A percentile compares a stretch with the other conserved stretches of the same genome.
These are phyloP conservation scores for Ascochyta pisi DNA, from an alignment of 2,329 filamentous ascomycete species.

Conservation along the genomic window DNA sequence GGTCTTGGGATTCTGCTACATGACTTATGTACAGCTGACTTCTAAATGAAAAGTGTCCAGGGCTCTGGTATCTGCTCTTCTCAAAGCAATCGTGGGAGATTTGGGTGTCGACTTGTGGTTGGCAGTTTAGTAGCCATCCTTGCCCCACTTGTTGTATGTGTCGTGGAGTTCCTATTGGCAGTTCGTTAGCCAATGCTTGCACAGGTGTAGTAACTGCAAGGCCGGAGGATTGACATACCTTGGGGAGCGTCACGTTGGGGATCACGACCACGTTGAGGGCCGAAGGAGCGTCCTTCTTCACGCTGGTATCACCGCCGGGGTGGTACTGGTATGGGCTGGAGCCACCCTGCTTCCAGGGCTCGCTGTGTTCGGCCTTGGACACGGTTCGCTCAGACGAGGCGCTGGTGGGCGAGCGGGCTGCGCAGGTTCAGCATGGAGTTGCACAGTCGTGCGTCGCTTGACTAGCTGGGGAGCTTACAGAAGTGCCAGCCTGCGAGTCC, in stretches of 20 bases:
- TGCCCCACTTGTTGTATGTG: conserved; percentile 99
- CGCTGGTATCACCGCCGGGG: conserved; percentile 81
- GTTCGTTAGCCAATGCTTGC: conserved; percentile 8
- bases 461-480: conserved; percentile 58
- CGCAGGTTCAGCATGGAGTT: conserved; percentile 21
- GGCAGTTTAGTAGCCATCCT: conserved; percentile 76
- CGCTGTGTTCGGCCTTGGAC: conserved; percentile 74
- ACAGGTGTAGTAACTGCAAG: neutral
- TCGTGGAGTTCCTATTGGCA: conserved; percentile 80
- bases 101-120: neutral
- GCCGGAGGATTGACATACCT: conserved; percentile 50
- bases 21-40: conserved; percentile 29
- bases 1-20: conserved; percentile 18
- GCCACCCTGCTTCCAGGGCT: conserved; percentile 83
- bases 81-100: conserved; percentile 17
- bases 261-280: conserved; percentile 95
- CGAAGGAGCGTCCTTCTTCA: conserved; percentile 89
- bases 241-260: conserved; percentile 90
- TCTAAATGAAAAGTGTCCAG: conserved; percentile 18
- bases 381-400: conserved; percentile 82
- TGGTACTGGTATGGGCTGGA: conserved; percentile 69
- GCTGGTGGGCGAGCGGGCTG: conserved; percentile 84
- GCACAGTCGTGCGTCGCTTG: conserved; percentile 3
- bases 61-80: conserved; percentile 17
- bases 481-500: conserved; percentile 90